phyloP scores from a whole-genome alignment of 139 green algal genomes.

The Chlorella sp. region DNA sequence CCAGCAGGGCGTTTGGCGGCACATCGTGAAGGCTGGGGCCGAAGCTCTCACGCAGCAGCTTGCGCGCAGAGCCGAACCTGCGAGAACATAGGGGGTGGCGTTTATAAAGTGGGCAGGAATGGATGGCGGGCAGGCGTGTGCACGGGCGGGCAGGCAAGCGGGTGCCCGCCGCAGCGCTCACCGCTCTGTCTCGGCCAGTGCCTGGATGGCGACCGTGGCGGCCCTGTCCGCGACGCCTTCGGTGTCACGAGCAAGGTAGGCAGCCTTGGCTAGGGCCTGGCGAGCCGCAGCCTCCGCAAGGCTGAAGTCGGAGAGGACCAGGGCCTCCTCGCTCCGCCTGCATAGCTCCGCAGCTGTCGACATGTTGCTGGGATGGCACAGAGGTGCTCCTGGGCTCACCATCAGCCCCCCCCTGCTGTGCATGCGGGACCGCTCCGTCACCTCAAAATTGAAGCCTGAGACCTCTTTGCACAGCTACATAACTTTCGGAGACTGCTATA shows the following conservation, averaged over 20 bases:
- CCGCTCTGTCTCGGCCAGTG: slow-evolving; percentile 32
- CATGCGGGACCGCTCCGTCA: no score
- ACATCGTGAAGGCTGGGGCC: neutral
- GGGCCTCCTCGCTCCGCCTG: neutral
- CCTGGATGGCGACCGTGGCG: slow-evolving; percentile 25
- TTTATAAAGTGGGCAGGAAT: neutral
- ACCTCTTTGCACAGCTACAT: no score
- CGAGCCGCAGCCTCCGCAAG: neutral
- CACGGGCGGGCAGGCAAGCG: neutral
- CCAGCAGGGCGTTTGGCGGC: slow-evolving; percentile 27
- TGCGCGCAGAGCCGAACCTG: slow-evolving; percentile 17
- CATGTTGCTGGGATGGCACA: neutral
- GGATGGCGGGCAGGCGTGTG: neutral
- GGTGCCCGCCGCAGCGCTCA: neutral
- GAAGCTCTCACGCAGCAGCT: slow-evolving; percentile 28
- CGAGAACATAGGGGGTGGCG: neutral
- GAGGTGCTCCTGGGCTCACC: no score
- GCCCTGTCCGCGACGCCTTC: slow-evolving; percentile 8
- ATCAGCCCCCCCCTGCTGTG: no score
- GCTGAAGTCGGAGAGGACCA: neutral
- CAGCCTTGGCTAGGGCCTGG: neutral
- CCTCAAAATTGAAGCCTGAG: no score
- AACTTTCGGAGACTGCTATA: no score
- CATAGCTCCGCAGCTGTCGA: neutral
- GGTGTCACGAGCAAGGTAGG: neutral